Base-by-base conservation (phyloP, 176 grass and related monocot species). In the Aegilops bicornis region DNA sequence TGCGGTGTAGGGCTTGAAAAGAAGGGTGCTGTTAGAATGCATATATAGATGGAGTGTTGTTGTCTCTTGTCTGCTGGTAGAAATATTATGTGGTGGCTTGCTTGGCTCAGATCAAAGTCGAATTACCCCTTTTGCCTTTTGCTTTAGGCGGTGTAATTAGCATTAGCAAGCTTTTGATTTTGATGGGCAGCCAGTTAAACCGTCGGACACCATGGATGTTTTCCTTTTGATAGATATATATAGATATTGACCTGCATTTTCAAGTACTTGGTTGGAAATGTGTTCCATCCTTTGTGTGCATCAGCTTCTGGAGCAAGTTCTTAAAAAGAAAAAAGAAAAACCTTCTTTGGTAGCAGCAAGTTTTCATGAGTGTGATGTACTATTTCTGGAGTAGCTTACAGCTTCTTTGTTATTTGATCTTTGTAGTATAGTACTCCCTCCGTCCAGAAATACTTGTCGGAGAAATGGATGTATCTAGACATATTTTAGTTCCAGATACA, bases 131-230 rank as follows among this genome's bases (percentile, higher is more conserved):
- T 66, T 68, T 75, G 19, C 59, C 47, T 36, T 42, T 42, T 47
- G 22, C 74, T 64, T 32, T 70, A 65, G 76, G 70, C 12, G 33
- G 63, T 87, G 73, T 79, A 86, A 78, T 64, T 90, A 79, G 79
- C 64, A 63, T 72, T 87, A 73, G 54, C 66, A 71, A 58, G 47
- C 11, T 73, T 83, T 87, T 68, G 3, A 71, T 64, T 68, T 76
- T 65, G 13, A 84, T 74, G 35, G 84, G 45, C 43, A 79, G 54
- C 39, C 71, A 42, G 54, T 58, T 58, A 58, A 40, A 52, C 83
- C 63, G 24, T 82, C 16, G 9, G 63, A 82, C 27, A 62, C 8
- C n/a, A 8, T 72, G 40, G 60, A 47, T 19, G 27, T 64, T 35
- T 16, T 82, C 16, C 39, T 86, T 36, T 7, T 10, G 12, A 52